phyloP scores from a whole-genome alignment of 352 stramenopile species.

The Thalassiosira tumida region DNA sequence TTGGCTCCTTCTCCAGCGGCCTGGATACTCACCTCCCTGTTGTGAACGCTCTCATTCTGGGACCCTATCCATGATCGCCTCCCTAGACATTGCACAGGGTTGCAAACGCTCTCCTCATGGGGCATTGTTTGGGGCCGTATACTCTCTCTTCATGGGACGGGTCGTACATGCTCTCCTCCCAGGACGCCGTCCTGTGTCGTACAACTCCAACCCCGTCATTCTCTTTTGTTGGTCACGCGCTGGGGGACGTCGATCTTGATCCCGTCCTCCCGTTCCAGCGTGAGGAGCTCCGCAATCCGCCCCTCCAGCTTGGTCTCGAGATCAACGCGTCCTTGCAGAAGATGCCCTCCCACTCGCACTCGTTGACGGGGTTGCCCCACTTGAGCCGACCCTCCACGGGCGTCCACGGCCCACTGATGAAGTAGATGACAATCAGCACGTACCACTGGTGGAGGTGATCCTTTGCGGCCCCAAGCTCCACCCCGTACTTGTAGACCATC shows the following conservation, averaged over 20 bases:
- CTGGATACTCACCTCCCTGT: too few relatives aligned
- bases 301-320: constrained; percentile 63
- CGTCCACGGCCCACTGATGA: constrained; percentile 73
- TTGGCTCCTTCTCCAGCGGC: too few relatives aligned
- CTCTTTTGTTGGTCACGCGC: constrained; percentile 61
- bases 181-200: too few relatives aligned
- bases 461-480: constrained; percentile 69
- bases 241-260: constrained; percentile 78
- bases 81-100: too few relatives aligned
- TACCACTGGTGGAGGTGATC: constrained; percentile 75
- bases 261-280: constrained; percentile 62
- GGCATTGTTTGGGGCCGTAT: too few relatives aligned
- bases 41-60: too few relatives aligned
- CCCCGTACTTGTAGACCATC: constrained; percentile 77
- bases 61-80: too few relatives aligned
- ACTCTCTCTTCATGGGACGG: too few relatives aligned
- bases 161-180: too few relatives aligned
- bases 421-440: constrained; percentile 80
- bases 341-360: constrained; percentile 79
- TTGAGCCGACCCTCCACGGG: constrained; percentile 65
- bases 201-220: too few relatives aligned
- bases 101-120: too few relatives aligned
- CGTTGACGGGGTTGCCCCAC: constrained; percentile 73
- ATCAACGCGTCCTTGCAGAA: constrained; percentile 68
- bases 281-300: constrained; percentile 68